Conservation (phyloP, 352 stramenopile genomes). For the Phytophthora quininea region DNA sequence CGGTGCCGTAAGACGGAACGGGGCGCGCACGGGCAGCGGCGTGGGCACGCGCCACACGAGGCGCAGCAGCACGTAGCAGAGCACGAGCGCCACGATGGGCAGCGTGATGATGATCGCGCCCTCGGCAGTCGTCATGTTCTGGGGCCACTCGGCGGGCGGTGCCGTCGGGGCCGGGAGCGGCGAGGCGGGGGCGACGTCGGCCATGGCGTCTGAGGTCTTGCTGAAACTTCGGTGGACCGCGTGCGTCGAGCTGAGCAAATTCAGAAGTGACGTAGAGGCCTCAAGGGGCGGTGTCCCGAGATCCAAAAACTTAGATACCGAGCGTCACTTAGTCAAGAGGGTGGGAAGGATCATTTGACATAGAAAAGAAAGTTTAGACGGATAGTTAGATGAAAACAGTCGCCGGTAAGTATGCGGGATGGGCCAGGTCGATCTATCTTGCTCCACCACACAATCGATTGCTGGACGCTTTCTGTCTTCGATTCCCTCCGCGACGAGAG, state of each 20-base stretch:
- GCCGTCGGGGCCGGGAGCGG: conserved; percentile 25
- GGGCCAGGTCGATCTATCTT: background rate
- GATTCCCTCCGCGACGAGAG: background rate
- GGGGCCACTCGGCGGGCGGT: conserved; percentile 39
- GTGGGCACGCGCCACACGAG: conserved; percentile 64
- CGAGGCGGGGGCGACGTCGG: conserved; percentile 20
- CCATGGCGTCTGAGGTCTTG: conserved; percentile 17
- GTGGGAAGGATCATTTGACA: background rate
- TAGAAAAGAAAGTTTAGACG: background rate
- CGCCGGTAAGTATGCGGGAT: background rate
- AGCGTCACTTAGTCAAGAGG: background rate
- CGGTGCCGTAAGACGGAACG: conserved; percentile 49
- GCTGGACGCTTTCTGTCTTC: background rate
- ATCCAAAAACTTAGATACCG: background rate
- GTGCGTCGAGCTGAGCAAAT: conserved; percentile 26
- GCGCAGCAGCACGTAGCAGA: conserved; percentile 72
- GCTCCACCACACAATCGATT: too few relatives aligned
- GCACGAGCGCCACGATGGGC: conserved; percentile 49
- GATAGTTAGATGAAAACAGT: background rate
- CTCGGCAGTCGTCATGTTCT: conserved; percentile 47
- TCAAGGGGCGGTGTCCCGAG: conserved; percentile 1
- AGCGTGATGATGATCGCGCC: conserved; percentile 46
- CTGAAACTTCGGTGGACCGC: conserved; percentile 10
- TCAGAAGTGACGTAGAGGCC: conserved; percentile 21
- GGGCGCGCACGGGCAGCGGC: conserved; percentile 45